Conservation (phyloP, 176 grass and related monocot species). For the Oryza meridionalis region DNA sequence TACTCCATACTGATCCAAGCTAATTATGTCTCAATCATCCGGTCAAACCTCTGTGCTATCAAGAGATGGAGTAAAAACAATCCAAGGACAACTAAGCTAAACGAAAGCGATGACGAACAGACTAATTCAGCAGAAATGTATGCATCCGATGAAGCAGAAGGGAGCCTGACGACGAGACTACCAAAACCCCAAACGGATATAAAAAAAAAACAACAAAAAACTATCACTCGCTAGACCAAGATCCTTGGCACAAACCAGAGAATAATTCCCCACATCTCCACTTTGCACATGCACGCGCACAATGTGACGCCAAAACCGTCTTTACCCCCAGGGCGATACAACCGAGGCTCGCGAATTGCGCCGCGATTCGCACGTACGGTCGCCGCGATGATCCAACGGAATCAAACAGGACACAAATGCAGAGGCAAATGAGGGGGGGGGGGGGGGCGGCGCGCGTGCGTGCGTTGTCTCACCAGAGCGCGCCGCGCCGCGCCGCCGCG, state of each 20-base stretch:
- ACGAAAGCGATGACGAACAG: conserved; percentile 40
- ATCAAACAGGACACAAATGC: conserved; percentile 49
- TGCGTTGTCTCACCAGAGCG: conserved; percentile 46
- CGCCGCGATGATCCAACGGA: conserved; percentile 40
- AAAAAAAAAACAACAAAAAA: background rate
- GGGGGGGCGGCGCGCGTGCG: background rate
- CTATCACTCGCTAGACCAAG: conserved; percentile 11
- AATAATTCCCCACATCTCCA: conserved; percentile 31
- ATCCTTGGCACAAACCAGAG: conserved; percentile 42
- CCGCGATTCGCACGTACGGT: conserved; percentile 42
- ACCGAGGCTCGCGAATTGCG: conserved; percentile 58
- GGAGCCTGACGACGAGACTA: conserved; percentile 17
- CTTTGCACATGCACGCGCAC: background rate
- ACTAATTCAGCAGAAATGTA: conserved; percentile 29
- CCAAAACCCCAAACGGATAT: conserved; percentile 9
- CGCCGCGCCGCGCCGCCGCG: conserved; percentile 41
- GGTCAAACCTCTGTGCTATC: conserved; percentile 31
- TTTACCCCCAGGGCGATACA: conserved; percentile 57
- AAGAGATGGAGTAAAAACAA: conserved; percentile 29
- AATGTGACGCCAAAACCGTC: conserved; percentile 32
- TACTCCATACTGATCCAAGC: conserved; percentile 1
- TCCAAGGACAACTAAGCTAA: conserved; percentile 31
- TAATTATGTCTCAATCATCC: conserved; percentile 12
- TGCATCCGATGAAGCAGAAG: conserved; percentile 35
- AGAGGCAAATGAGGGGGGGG: background rate